phyloP scores from a whole-genome alignment of 75 land plant genomes.

The Selaginella tamariscina region DNA sequence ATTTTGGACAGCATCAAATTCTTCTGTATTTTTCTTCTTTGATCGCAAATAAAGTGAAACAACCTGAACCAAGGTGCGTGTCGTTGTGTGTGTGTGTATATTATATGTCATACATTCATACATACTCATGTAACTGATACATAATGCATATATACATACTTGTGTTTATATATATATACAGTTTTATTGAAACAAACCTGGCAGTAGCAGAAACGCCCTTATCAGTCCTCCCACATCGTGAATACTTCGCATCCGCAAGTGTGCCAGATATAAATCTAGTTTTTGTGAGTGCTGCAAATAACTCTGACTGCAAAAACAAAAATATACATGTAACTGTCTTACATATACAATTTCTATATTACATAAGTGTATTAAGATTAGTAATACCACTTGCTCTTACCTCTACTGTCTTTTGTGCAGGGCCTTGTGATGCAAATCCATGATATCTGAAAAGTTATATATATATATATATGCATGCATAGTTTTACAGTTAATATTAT shows the following conservation, averaged over 20 bases:
- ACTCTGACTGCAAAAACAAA: conserved; percentile 45
- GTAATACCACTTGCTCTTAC: no score
- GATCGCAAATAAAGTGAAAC: conserved; percentile 50
- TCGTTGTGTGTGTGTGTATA: no score
- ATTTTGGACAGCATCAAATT: not conserved
- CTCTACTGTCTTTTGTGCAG: conserved; percentile 63
- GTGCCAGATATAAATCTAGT: conserved; percentile 50
- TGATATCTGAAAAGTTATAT: conserved; percentile 42
- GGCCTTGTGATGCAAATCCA: conserved; percentile 84
- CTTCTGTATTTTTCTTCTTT: conserved; percentile 20
- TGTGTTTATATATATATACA: not conserved
- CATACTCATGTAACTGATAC: no score
- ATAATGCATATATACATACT: no score
- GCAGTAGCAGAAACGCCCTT: conserved; percentile 88
- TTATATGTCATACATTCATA: no score
- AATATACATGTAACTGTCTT: no score
- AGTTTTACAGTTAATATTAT: no score
- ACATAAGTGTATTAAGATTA: no score
- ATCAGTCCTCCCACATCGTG: conserved; percentile 91
- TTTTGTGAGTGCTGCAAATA: conserved; percentile 63
- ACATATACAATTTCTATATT: not conserved
- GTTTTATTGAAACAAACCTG: conserved; percentile 36
- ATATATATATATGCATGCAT: not conserved
- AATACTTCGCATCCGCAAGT: conserved; percentile 41
- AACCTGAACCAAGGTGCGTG: not conserved